Evolutionary conservation across 2,329 filamentous ascomycete species (phyloP).

Genomic region (Colletotrichum theobromicola): DNA sequence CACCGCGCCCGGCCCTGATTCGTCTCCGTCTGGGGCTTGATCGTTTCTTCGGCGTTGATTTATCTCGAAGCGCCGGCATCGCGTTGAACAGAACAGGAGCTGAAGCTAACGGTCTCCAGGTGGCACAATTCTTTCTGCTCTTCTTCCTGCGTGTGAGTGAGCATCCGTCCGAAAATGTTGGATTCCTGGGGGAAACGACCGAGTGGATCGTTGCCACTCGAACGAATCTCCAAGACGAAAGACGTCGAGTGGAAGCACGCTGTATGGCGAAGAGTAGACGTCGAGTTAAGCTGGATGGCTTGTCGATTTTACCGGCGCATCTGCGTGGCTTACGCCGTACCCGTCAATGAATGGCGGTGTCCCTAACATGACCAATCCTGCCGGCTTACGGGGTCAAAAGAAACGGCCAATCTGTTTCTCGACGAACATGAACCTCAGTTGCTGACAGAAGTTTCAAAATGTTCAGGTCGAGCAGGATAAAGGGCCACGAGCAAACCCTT

Average conservation of each 20-base stretch:
- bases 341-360: conserved; percentile 7
- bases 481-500: conserved; percentile 24
- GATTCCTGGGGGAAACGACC: not conserved
- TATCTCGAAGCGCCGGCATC: not conserved
- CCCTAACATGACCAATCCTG: not conserved
- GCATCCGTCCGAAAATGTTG: not conserved
- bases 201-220: not conserved
- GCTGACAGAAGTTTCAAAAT: conserved; percentile 26
- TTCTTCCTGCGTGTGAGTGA: conserved; percentile 19
- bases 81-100: not conserved
- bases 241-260: not conserved
- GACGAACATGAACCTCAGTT: conserved; percentile 6
- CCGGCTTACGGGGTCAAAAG: not conserved
- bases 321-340: not conserved
- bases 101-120: not conserved
- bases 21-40: not conserved
- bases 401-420: not conserved
- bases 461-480: conserved; percentile 24
- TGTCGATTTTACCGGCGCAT: not conserved
- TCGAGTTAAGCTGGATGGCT: not conserved
- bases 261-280: not conserved
- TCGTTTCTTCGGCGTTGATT: not conserved
- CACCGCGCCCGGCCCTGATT: not conserved
- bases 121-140: not conserved
- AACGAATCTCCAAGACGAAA: not conserved